phyloP scores from a whole-genome alignment of 176 grass and related monocot species.

The Oryza meridionalis region DNA sequence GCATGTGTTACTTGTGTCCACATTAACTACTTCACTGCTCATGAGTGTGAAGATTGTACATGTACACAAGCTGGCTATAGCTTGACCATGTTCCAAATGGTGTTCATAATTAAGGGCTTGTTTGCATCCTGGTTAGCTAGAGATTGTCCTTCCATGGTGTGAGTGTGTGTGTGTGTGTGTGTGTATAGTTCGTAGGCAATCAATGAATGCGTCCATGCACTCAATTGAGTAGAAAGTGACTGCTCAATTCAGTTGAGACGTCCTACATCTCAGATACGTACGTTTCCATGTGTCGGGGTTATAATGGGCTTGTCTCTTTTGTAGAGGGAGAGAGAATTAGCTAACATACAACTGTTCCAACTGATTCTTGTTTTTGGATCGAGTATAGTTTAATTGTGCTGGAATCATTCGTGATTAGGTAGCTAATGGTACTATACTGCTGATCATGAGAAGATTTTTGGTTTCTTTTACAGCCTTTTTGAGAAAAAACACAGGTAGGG shows the following conservation, averaged over 20 bases:
- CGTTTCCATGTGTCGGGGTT: conserved; percentile 29
- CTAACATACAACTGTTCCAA: conserved; percentile 9
- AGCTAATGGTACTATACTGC: not conserved
- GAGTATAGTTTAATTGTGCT: not conserved
- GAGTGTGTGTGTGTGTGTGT: no score
- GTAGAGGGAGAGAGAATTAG: not conserved
- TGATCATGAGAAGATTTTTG: not conserved
- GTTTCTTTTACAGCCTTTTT: not conserved
- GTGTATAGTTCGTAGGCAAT: conserved; percentile 30
- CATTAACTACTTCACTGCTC: conserved; percentile 3
- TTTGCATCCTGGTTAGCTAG: conserved; percentile 20
- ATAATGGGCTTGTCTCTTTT: conserved; percentile 31
- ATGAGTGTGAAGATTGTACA: not conserved
- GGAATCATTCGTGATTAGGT: conserved; percentile 3
- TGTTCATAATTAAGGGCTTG: conserved; percentile 1
- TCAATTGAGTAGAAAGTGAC: conserved; percentile 34
- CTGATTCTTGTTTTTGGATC: conserved; percentile 5
- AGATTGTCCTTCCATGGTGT: not conserved
- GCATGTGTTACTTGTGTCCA: not conserved
- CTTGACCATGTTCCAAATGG: not conserved
- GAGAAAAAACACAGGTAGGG: not conserved
- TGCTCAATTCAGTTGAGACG: conserved; percentile 45
- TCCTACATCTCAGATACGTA: conserved; percentile 43
- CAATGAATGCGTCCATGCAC: conserved; percentile 21
- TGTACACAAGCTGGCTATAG: not conserved